Evolutionary conservation across 352 stramenopile genomes (phyloP), one percentile per base, ranked within the genome.

Genomic region (Phytophthora rubi): DNA sequence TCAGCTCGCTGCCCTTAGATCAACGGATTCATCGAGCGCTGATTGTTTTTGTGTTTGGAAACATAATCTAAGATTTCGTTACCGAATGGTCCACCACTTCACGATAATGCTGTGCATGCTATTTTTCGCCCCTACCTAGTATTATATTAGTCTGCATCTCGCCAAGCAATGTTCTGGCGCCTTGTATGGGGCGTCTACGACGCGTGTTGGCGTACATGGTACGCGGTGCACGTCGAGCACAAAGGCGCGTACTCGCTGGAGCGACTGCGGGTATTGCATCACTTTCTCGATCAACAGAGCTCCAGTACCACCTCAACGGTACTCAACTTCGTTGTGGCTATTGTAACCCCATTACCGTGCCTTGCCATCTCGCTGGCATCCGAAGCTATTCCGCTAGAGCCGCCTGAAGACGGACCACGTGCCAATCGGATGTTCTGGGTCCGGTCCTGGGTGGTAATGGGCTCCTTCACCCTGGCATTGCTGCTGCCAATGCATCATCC

Each of bases 161-260:
- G n/a, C 42, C 42, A 0, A 23, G 10, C 53, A 44, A 61, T 60
- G 49, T 51, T 64, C n/a, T 55, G 64, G 56, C 15, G 57, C 21
- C 6, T 61, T 6, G 37, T 63, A 8, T 59, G 55, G 55, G 13
- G 55, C 2, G 26, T 30, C 18, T 63, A 59, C 42, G 33, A 68
- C 52, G 42, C 48, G 35, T 66, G 56, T 10, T 67, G 64, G 28
- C 37, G 57, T 8, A 51, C 23, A 3, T 73, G 64, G 54, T 53
- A 64, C 37, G 21, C 28, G 5, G 18, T 70, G 30, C 53, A 77
- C 32, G 48, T 73, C 2, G 65, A 73, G 9, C 65, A 77, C 54
- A 73, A 70, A 18, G 65, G 64, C 1, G 57, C 48, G 6, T 73
- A 61, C 52, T 77, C 65, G 9, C 48, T 67, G 5, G 65, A 73